phyloP scores from a whole-genome alignment of 305 asterid genomes.

The Fraxinus albicans region DNA sequence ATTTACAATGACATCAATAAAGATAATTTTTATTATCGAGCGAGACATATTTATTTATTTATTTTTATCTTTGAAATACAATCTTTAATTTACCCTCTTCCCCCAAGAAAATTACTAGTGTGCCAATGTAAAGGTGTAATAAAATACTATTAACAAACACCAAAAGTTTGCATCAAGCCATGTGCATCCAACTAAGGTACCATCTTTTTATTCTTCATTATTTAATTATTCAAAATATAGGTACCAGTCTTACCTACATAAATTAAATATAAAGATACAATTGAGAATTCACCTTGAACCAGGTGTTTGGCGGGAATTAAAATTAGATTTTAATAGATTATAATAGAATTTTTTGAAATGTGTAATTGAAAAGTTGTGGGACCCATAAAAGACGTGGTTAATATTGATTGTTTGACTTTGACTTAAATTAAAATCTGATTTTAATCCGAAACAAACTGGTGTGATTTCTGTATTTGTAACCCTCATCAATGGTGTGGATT shows the following conservation, averaged over 20 bases:
- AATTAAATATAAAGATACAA: neutral
- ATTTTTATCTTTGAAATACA: neutral
- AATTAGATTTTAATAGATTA: too few species aligned
- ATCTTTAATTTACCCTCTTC: neutral
- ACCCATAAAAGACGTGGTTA: too few species aligned
- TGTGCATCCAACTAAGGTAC: constrained; percentile 21
- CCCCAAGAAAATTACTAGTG: neutral
- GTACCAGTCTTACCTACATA: neutral
- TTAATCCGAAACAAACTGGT: too few species aligned
- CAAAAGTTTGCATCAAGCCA: constrained; percentile 19
- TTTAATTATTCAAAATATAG: neutral
- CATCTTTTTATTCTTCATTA: constrained; percentile 16
- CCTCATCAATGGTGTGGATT: neutral
- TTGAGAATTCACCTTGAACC: neutral
- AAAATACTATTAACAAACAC: neutral
- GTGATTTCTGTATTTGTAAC: neutral
- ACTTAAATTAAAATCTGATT: too few species aligned
- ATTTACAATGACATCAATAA: neutral
- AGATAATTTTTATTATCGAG: neutral
- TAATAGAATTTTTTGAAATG: too few species aligned
- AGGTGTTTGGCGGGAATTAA: too few species aligned
- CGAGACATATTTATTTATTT: neutral
- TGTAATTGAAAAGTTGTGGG: too few species aligned
- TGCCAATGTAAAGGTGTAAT: neutral
- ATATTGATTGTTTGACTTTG: too few species aligned